These are phyloP conservation scores for Syncephalis plumigaleata DNA, from an alignment of 371 early-diverging fungal species.

Conservation along the genomic window DNA sequence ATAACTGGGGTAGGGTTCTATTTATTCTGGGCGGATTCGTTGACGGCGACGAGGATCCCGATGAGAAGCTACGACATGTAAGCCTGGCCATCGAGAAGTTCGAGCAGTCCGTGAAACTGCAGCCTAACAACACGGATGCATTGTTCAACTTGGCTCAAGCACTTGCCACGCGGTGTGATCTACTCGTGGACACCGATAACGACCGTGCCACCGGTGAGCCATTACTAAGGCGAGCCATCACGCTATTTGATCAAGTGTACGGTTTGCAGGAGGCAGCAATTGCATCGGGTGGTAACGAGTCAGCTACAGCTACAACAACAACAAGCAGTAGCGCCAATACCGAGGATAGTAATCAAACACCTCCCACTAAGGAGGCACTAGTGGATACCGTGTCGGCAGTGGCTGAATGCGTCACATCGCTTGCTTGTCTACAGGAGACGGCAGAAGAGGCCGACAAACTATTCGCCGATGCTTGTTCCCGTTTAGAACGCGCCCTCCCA, in stretches of 20 bases:
- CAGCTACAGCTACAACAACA: too few species aligned
- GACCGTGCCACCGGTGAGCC: conserved; percentile 21
- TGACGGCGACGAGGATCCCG: conserved; percentile 27
- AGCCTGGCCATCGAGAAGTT: conserved; percentile 33
- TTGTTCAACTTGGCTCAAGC: conserved; percentile 57
- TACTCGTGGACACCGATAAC: conserved; percentile 32
- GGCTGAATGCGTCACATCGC: too few species aligned
- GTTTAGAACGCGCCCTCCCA: too few species aligned
- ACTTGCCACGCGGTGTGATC: conserved; percentile 35
- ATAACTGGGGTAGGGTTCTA: conserved; percentile 1
- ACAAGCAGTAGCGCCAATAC: too few species aligned
- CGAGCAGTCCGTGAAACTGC: conserved; percentile 23
- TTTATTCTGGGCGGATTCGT: conserved; percentile 40
- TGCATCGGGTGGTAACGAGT: too few species aligned
- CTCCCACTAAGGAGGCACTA: background rate
- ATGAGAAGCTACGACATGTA: conserved; percentile 26
- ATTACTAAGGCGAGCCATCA: background rate
- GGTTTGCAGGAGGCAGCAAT: background rate
- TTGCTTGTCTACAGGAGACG: too few species aligned
- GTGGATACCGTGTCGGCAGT: too few species aligned
- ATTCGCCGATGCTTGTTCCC: too few species aligned
- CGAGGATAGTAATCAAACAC: too few species aligned
- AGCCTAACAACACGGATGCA: conserved; percentile 34
- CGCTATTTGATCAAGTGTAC: conserved; percentile 1
- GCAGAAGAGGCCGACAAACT: too few species aligned